Conservation (phyloP, 1,284 basidiomycete species). For the Microbotryomycetes sp. region DNA sequence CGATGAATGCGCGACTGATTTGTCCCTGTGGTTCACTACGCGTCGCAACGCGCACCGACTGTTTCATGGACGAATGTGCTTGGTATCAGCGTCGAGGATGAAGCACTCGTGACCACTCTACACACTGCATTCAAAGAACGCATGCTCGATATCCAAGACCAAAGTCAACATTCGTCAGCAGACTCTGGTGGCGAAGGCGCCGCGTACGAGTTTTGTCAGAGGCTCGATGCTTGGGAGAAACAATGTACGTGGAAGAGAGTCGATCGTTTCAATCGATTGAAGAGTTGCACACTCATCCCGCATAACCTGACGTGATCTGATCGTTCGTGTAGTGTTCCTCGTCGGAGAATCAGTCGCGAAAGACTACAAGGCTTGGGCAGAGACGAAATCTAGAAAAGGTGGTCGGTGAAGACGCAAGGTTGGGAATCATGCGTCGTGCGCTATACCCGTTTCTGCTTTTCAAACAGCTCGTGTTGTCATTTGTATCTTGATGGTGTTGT, state of each 20-base stretch:
- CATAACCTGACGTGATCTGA: background rate
- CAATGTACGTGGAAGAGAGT: conserved; percentile 36
- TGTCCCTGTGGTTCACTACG: background rate
- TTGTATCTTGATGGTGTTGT: too few species aligned
- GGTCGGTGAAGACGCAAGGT: background rate
- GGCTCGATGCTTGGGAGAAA: conserved; percentile 37
- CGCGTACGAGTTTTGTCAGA: conserved; percentile 35
- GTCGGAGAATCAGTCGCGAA: conserved; percentile 31
- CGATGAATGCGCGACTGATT: background rate
- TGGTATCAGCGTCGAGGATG: conserved; percentile 31
- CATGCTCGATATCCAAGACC: conserved; percentile 37
- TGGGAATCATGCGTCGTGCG: too few species aligned
- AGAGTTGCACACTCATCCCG: background rate
- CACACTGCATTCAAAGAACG: conserved; percentile 31
- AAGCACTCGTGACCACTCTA: conserved; percentile 26
- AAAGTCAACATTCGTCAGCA: conserved; percentile 34
- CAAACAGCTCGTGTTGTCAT: too few species aligned
- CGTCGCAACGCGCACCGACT: too few species aligned
- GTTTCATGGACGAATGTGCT: background rate
- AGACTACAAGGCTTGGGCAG: conserved; percentile 32
- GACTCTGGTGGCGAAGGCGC: conserved; percentile 30
- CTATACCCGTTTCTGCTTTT: too few species aligned
- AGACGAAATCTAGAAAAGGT: conserved; percentile 17
- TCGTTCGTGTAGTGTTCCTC: conserved; percentile 26
- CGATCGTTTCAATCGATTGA: too few species aligned